Base-by-base conservation (phyloP, 2,329 filamentous ascomycete species). In the Apiospora aurea region DNA sequence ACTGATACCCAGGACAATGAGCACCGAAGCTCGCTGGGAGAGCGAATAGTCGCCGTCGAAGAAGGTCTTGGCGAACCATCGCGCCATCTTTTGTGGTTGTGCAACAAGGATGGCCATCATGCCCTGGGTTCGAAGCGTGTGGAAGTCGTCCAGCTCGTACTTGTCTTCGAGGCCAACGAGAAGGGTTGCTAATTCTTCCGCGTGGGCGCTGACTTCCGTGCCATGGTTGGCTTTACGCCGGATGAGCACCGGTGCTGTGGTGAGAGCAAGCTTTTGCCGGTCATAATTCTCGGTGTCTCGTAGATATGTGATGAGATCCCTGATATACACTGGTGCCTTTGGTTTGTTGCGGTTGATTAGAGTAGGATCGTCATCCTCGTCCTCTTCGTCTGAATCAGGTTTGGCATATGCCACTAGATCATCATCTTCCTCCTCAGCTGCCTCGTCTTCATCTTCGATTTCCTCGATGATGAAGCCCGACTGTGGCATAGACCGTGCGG, bases 41-140 rank as follows among this genome's bases (percentile, higher is more conserved):
- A 98, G 85, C 0, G 95, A 97, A 81, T 96, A 95, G 79, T 99
- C 96, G 21, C 95, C 95, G 57, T 94, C 92, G 79, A 98, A 98
- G 79, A 96, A 97, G 0, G 93, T 92, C 71, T 91, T 90, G 3
- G 93, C 91, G 72, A 97, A 94, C 92, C 94, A 97, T 18, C 90
- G 93, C 0, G 91, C 95, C 89, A 98, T 94, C 70, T 89, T 87
- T 68, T 89, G 84, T 0, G 96, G 94, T 75, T 93, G 90, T 0
- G 94, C 91, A 2, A 96, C 87, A 0, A 97, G 85, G 10, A 97
- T 83, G 0, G 95, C 93, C 64, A 98, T 91, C 85, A 99, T 92
- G 18, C 92, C 91, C 80, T 97, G 92, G 4, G 96, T 85, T 24
- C 92, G 90, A 72, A 94, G 85, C 73, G 94, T 89, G 73, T 92